Evolutionary conservation across 2,329 filamentous ascomycete species (phyloP).

Genomic region (Trichoderma semiorbis): DNA sequence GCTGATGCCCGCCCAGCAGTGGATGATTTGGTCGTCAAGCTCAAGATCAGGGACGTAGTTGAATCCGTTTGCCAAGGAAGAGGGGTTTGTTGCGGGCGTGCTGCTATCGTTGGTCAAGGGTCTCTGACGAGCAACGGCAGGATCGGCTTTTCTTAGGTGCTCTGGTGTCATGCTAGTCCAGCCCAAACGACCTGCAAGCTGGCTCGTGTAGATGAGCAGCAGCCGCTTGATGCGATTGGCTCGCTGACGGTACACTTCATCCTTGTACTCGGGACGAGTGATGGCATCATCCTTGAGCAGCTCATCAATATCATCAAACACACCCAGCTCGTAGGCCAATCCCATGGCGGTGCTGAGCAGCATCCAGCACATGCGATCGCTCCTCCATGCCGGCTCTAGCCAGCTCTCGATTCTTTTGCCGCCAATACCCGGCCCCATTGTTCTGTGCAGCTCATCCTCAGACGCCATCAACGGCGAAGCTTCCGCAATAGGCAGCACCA

Average conservation of each 20-base stretch:
- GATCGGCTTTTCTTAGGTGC: conserved; percentile 55
- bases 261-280: conserved; percentile 64
- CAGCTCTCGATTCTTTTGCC: conserved; percentile 88
- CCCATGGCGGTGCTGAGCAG: conserved; percentile 86
- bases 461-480: conserved; percentile 41
- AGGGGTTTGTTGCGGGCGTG: conserved; percentile 58
- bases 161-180: conserved; percentile 92
- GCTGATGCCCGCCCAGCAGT: conserved; percentile 93
- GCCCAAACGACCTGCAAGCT: conserved; percentile 87
- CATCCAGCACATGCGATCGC: conserved; percentile 98
- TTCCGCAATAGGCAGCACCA: conserved; percentile 61
- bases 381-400: conserved; percentile 93
- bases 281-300: conserved; percentile 57
- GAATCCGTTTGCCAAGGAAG: conserved; percentile 55
- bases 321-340: conserved; percentile 86
- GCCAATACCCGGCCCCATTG: conserved; percentile 58
- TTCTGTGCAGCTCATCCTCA: conserved; percentile 32
- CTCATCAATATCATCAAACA: conserved; percentile 88
- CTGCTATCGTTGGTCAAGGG: conserved; percentile 52
- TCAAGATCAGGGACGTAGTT: conserved; percentile 66
- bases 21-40: conserved; percentile 66
- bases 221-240: conserved; percentile 80
- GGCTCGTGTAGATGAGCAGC: conserved; percentile 85
- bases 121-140: conserved; percentile 50
- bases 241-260: conserved; percentile 72